Conservation (phyloP, 176 grass and related monocot species). For the Cymbopogon citratus region DNA sequence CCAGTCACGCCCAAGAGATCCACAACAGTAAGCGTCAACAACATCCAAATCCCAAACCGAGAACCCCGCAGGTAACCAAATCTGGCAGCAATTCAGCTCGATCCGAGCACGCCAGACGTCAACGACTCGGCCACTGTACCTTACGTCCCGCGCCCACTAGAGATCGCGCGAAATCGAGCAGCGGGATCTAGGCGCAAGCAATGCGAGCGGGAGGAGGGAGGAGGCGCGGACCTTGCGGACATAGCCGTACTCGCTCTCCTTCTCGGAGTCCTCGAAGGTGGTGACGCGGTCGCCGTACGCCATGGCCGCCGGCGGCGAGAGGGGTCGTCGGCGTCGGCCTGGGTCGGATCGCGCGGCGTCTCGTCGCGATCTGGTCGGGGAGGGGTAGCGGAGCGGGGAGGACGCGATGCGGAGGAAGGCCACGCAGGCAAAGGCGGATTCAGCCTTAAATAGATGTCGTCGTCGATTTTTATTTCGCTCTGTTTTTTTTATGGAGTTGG, state of each 20-base stretch:
- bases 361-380: constrained; percentile 29
- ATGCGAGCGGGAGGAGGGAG: not conserved
- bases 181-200: constrained; percentile 29
- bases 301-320: constrained; percentile 42
- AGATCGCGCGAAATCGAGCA: constrained; percentile 28
- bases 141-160: not conserved
- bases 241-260: constrained; percentile 97
- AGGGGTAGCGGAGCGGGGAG: not conserved
- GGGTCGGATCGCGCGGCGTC: constrained; percentile 32
- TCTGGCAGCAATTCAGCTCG: constrained; percentile 16
- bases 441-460: constrained; percentile 29
- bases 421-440: constrained; percentile 27
- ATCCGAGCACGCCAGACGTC: not conserved
- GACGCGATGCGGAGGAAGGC: constrained; percentile 25
- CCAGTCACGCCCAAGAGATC: not conserved
- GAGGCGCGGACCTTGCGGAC: constrained; percentile 70
- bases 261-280: constrained; percentile 90
- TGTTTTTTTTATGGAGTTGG: not conserved
- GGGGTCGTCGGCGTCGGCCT: constrained; percentile 10
- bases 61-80: not conserved
- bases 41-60: constrained; percentile 12
- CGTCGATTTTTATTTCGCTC: not conserved
- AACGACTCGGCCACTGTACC: not conserved
- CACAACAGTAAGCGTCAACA: not conserved
- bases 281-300: constrained; percentile 69